phyloP scores from a whole-genome alignment of 306 rosid species.

The Rubus parviflorus region DNA sequence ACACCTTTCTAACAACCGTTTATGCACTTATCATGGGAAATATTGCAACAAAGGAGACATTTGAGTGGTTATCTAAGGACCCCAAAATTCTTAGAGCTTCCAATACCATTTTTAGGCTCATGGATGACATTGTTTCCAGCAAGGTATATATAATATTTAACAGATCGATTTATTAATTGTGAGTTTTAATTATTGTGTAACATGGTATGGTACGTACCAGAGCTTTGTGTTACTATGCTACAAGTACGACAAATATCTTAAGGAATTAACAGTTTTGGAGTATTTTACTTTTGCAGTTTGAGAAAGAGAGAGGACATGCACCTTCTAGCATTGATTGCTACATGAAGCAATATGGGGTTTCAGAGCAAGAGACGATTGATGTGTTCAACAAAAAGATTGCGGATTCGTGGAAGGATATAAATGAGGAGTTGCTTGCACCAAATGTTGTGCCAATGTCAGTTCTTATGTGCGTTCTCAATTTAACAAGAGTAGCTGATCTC shows the following conservation, averaged over 20 bases:
- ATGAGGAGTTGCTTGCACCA: not conserved
- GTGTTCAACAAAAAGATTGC: not conserved
- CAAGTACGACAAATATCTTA: not conserved
- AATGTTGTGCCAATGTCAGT: not conserved
- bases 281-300: not conserved
- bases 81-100: constrained; percentile 16
- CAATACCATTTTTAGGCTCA: no score
- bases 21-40: constrained; percentile 16
- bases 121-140: not conserved
- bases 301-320: not conserved
- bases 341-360: not conserved
- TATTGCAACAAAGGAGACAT: not conserved
- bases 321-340: not conserved
- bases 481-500: not conserved
- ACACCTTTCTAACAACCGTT: not conserved
- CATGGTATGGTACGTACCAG: no score
- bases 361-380: not conserved
- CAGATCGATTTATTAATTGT: no score
- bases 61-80: not conserved
- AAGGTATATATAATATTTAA: not conserved
- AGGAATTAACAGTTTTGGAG: not conserved
- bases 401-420: not conserved
- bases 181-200: no score
- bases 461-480: not conserved
- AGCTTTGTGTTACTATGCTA: not conserved